Evolutionary conservation across 768 basidiomycete species (phyloP), one percentile per base, ranked within the genome.

Genomic region (Phylloporus sp.): DNA sequence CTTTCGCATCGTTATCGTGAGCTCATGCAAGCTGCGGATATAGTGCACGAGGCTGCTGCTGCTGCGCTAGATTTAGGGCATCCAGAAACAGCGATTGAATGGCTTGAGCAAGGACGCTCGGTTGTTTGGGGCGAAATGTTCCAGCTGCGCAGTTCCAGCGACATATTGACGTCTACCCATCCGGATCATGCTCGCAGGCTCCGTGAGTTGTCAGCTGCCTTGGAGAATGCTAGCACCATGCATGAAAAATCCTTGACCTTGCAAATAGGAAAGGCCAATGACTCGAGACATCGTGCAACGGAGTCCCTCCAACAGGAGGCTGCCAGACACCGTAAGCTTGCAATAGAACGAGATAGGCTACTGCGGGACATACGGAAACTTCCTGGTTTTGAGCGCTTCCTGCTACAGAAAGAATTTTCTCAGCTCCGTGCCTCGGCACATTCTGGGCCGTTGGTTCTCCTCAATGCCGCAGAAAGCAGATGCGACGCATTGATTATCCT

Each of bases 31-130:
- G 53, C 12, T 43, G 32, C 49, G 5, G 29, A 51, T 18, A 35
- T 56, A 5, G 55, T 45, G 5, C 45, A 48, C 5, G 56, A 55
- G 12, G 56, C 56, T 0, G 53, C 53, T 0, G 48, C 53, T 2
- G 39, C 47, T 20, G 55, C 55, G 11, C 31, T 56, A 5, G 38
- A 55, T 2, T 4, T 4, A 6, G 39, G 45, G 3, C 15, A 2
- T 40, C 34, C 8, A 15, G 47, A 13, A 43, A 32, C 34, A 0
- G 56, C 59, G 1, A 47, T 59, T 8, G 59, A 59, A 18, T 60
- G 54, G 58, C 49, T 60, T n/a, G 54, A 60, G 18, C 47, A 59
- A 45, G 58, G 53, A 5, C 58, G 58, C 4, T 59, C 49, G 0
- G 28, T 59, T 15, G 50, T 58, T 5, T 56, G 47, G 55, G 55